Conservation (phyloP, 768 basidiomycete genomes). For the Clitopilus hobsonii region DNA sequence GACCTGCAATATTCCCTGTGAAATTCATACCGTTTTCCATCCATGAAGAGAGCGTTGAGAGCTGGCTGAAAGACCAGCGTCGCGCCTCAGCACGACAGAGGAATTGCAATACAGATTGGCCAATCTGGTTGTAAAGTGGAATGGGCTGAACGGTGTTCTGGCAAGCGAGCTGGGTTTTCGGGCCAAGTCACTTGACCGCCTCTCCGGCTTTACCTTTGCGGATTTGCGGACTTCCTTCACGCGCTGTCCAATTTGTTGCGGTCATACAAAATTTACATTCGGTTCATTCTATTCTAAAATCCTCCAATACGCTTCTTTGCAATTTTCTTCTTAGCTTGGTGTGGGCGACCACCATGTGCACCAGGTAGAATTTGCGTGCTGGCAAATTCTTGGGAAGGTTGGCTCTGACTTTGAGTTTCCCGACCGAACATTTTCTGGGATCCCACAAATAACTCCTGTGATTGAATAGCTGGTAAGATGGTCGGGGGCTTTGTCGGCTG, state of each 20-base stretch:
- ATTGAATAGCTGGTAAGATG: neutral
- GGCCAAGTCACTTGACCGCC: conserved; percentile 26
- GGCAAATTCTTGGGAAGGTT: conserved; percentile 38
- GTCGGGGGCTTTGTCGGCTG: conserved; percentile 2
- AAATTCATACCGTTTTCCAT: conserved; percentile 57
- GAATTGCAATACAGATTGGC: conserved; percentile 11
- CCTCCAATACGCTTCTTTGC: conserved; percentile 71
- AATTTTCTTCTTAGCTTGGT: conserved; percentile 46
- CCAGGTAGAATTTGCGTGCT: conserved; percentile 75
- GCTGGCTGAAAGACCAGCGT: conserved; percentile 68
- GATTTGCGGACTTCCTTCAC: neutral
- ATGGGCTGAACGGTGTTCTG: conserved; percentile 4
- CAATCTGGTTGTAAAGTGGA: conserved; percentile 7
- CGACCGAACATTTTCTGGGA: neutral
- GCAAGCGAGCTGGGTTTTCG: conserved; percentile 10
- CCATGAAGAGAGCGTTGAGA: conserved; percentile 67
- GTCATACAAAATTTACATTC: too few relatives aligned
- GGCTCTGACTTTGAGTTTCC: conserved; percentile 2
- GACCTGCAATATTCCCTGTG: neutral
- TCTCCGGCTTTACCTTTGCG: conserved; percentile 1
- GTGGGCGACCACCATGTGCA: conserved; percentile 59
- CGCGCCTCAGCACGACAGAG: conserved; percentile 60
- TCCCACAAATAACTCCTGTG: neutral
- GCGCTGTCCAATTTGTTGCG: neutral
- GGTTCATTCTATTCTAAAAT: conserved; percentile 38